These are phyloP conservation scores for Chaetomium strumarium DNA, from an alignment of 2,329 filamentous ascomycete species.

Conservation along the genomic window DNA sequence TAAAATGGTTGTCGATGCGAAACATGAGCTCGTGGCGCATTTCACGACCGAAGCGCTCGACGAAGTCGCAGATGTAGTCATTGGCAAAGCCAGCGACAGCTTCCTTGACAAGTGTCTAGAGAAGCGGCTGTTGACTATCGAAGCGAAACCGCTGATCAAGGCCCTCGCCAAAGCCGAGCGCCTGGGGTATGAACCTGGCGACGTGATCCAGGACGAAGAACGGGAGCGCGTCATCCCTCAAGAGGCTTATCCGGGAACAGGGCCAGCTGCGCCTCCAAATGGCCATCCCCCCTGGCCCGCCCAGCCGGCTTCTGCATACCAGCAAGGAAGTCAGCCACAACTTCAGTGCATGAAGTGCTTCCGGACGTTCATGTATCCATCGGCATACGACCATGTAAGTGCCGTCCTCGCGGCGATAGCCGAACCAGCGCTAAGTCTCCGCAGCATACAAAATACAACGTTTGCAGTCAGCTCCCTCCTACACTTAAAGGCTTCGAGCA, in stretches of 20 bases:
- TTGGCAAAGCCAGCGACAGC: slow-evolving; percentile 40
- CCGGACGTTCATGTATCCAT: slow-evolving; percentile 20
- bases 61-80: slow-evolving; percentile 37
- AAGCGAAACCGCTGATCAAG: slow-evolving; percentile 49
- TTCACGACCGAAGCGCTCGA: slow-evolving; percentile 40
- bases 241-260: slow-evolving; percentile 24
- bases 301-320: slow-evolving; percentile 1
- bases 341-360: slow-evolving; percentile 25
- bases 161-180: slow-evolving; percentile 51
- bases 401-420: not conserved
- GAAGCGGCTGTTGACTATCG: slow-evolving; percentile 47
- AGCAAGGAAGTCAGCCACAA: not conserved
- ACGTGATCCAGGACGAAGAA: slow-evolving; percentile 41
- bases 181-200: slow-evolving; percentile 48
- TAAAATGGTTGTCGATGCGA: slow-evolving; percentile 37
- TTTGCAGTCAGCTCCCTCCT: slow-evolving; percentile 22
- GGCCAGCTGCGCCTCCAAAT: slow-evolving; percentile 5
- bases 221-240: slow-evolving; percentile 35
- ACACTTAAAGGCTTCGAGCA: slow-evolving; percentile 20
- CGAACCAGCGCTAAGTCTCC: not conserved
- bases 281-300: not conserved
- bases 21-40: slow-evolving; percentile 37
- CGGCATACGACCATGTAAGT: slow-evolving; percentile 23
- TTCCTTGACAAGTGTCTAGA: slow-evolving; percentile 51
- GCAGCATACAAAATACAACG: slow-evolving; percentile 19